Conservation (phyloP, 306 rosid genomes). For the Casuarina cunninghamiana region DNA sequence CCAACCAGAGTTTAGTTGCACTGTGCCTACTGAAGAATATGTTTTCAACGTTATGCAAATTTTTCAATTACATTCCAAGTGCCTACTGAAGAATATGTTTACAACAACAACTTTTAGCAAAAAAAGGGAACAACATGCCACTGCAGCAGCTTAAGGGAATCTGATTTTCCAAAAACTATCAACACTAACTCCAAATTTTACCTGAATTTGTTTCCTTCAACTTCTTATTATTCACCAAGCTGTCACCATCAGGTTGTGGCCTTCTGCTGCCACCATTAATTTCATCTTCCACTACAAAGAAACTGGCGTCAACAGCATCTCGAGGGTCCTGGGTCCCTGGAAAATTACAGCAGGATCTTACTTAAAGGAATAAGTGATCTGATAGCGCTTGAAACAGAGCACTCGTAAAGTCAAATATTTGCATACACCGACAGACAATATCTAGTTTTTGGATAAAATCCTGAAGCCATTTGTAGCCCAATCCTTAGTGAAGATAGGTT, state of each 20-base stretch:
- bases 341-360: slow-evolving; percentile 17
- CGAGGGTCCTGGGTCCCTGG: slow-evolving; percentile 53
- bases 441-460: background rate
- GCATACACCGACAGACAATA: background rate
- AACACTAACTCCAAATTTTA: slow-evolving; percentile 7
- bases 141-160: no score
- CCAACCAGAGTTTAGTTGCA: background rate
- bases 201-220: slow-evolving; percentile 48
- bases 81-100: background rate
- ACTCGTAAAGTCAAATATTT: background rate
- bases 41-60: background rate
- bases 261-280: slow-evolving; percentile 19
- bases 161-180: background rate
- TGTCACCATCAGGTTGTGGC: slow-evolving; percentile 29
- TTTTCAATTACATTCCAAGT: background rate
- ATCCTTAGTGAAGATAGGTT: background rate
- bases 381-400: background rate
- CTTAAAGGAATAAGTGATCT: background rate
- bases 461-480: background rate
- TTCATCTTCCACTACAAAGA: slow-evolving; percentile 26
- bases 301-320: slow-evolving; percentile 28
- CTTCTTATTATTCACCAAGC: slow-evolving; percentile 51
- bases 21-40: background rate
- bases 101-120: background rate
- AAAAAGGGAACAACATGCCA: background rate